Conservation (phyloP, 78 protist species). For the Anaeramoeba ignava region DNA sequence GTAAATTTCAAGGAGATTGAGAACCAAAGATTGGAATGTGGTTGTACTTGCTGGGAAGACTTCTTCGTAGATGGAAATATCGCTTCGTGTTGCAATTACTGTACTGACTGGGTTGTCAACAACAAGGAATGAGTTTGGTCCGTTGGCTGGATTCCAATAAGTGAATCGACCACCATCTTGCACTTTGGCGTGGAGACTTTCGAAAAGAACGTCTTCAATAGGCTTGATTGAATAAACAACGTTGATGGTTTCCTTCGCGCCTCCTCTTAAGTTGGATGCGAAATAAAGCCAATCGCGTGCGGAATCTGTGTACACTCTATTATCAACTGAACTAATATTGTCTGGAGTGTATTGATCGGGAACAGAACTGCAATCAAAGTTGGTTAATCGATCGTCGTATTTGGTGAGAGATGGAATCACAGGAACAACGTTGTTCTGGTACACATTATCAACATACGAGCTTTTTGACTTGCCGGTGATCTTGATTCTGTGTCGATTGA, state of each 20-base stretch:
- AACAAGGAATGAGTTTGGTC: constrained; percentile 1
- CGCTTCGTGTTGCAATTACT: background rate
- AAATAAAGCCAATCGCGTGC: constrained; percentile 12
- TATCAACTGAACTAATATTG: background rate
- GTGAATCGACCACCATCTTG: background rate
- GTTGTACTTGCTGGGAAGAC: background rate
- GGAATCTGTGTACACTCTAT: background rate
- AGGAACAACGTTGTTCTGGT: constrained; percentile 8
- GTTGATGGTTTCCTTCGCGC: background rate
- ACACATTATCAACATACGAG: background rate
- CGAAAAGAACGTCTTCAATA: background rate
- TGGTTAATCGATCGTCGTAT: background rate
- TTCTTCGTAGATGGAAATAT: background rate
- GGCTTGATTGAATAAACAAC: background rate
- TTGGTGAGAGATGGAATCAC: background rate
- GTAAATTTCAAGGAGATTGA: background rate
- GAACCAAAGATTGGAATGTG: background rate
- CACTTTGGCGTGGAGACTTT: background rate
- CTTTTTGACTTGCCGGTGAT: background rate
- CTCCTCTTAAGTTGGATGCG: constrained; percentile 5
- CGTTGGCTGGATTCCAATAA: constrained; percentile 14
- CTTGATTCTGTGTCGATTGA: background rate
- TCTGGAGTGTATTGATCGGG: background rate
- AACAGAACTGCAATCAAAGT: background rate
- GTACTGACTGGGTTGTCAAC: background rate